Evolutionary conservation across 805 yeast species (phyloP).

Genomic region (Yarrowia sp.): DNA sequence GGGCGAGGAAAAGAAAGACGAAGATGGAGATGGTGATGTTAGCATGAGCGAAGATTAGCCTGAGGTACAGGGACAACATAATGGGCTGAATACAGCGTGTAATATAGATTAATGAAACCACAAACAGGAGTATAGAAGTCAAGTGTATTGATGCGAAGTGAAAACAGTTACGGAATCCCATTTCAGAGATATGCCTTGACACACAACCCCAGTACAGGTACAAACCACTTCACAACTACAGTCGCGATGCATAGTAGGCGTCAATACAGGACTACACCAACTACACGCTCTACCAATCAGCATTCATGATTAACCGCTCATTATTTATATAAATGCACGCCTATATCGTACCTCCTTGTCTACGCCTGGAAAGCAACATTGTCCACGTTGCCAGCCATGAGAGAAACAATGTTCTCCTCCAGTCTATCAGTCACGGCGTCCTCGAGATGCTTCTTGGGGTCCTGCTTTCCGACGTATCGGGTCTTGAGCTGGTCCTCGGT

Average conservation of each 20-base stretch:
- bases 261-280: too few relatives aligned
- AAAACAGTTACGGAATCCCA: too few relatives aligned
- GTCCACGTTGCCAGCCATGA: slow-evolving; percentile 88
- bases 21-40: slow-evolving; percentile 7
- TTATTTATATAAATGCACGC: slow-evolving; percentile 21
- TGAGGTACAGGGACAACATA: too few relatives aligned
- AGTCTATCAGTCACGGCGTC: slow-evolving; percentile 86
- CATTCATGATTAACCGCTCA: too few relatives aligned
- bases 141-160: too few relatives aligned
- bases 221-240: too few relatives aligned
- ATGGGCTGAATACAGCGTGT: background rate
- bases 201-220: too few relatives aligned
- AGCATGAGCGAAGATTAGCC: slow-evolving; percentile 26
- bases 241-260: too few relatives aligned
- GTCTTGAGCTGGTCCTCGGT: slow-evolving; percentile 89
- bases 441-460: slow-evolving; percentile 94
- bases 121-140: too few relatives aligned
- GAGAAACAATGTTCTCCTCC: slow-evolving; percentile 88
- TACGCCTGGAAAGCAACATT: slow-evolving; percentile 80
- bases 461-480: slow-evolving; percentile 97
- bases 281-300: too few relatives aligned
- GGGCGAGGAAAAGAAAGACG: background rate
- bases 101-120: background rate
- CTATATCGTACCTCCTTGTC: slow-evolving; percentile 6
- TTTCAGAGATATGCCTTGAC: too few relatives aligned